Conservation (phyloP, 768 basidiomycete species). For the Pleurotus tuber-regium region DNA sequence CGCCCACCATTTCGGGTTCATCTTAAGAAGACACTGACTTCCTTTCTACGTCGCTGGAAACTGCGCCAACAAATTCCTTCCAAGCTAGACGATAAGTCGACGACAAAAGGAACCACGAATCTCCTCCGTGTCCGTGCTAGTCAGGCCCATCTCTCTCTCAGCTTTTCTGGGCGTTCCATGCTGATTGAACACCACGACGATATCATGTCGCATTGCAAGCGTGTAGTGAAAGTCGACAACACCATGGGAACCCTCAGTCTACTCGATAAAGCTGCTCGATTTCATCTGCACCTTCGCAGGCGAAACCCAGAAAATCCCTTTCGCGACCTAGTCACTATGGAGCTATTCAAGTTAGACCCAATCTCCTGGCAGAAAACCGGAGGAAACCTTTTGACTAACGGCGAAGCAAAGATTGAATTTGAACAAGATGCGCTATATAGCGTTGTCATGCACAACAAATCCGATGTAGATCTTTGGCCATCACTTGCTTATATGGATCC, state of each 20-base stretch:
- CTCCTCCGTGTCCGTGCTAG: slow-evolving; percentile 43
- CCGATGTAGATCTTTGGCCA: slow-evolving; percentile 57
- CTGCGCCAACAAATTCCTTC: slow-evolving; percentile 37
- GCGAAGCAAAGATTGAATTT: slow-evolving; percentile 45
- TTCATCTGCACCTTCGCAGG: slow-evolving; percentile 55
- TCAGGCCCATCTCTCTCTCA: slow-evolving; percentile 51
- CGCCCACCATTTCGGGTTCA: slow-evolving; percentile 52
- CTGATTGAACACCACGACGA: slow-evolving; percentile 44
- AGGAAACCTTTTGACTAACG: slow-evolving; percentile 44
- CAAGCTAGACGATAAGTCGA: slow-evolving; percentile 27
- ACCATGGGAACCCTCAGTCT: slow-evolving; percentile 32
- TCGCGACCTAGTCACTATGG: slow-evolving; percentile 46
- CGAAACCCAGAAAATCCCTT: slow-evolving; percentile 47
- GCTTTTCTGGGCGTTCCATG: slow-evolving; percentile 31
- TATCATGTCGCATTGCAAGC: slow-evolving; percentile 31
- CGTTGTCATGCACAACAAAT: slow-evolving; percentile 47
- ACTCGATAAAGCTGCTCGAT: slow-evolving; percentile 56
- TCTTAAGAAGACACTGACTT: slow-evolving; percentile 44
- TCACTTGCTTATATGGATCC: slow-evolving; percentile 63
- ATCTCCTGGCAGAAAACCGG: slow-evolving; percentile 40
- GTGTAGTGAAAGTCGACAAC: slow-evolving; percentile 35
- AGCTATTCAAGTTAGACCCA: slow-evolving; percentile 49
- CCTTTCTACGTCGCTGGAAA: slow-evolving; percentile 42
- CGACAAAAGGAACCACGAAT: slow-evolving; percentile 36
- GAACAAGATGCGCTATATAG: slow-evolving; percentile 42